Percentiles rank a stretch among this genome's conserved stretches.
phyloP scores from a whole-genome alignment of 371 early-diverging fungal genomes.

The Zychaea mexicana region DNA sequence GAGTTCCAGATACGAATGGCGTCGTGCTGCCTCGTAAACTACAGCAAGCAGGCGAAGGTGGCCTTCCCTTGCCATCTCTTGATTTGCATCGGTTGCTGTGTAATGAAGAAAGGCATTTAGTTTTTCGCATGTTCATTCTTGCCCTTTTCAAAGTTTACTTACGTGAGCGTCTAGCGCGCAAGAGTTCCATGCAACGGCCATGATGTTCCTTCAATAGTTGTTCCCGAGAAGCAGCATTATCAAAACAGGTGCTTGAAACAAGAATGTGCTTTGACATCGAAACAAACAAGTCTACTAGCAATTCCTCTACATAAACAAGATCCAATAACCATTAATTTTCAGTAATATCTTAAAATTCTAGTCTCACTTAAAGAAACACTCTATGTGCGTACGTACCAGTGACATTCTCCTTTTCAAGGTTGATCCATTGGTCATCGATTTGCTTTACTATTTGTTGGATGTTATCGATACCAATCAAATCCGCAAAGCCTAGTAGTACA shows the following conservation, averaged over 20 bases:
- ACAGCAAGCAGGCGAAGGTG: conserved; percentile 24
- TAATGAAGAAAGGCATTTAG: neutral
- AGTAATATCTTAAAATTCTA: neutral
- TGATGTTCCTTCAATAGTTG: conserved; percentile 15
- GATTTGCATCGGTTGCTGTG: conserved; percentile 19
- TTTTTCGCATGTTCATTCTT: no score
- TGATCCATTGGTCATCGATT: conserved; percentile 26
- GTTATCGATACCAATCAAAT: conserved; percentile 2
- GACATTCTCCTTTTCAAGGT: conserved; percentile 27
- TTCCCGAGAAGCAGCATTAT: conserved; percentile 6
- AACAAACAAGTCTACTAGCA: conserved; percentile 24
- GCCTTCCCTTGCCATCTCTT: conserved; percentile 31
- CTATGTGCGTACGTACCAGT: conserved; percentile 22
- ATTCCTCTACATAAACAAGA: conserved; percentile 25
- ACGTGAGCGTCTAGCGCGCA: conserved; percentile 24
- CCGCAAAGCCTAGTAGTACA: neutral
- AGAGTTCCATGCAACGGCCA: conserved; percentile 15
- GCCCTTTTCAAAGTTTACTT: no score
- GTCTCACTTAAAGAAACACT: neutral
- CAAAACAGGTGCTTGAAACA: neutral
- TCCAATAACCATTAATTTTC: neutral
- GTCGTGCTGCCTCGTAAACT: conserved; percentile 27
- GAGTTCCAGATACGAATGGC: conserved; percentile 11
- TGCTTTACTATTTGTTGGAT: neutral
- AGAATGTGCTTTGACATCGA: conserved; percentile 30